Conservation (phyloP, 148 eudicot species). For the Vaccinium corymbosum region DNA sequence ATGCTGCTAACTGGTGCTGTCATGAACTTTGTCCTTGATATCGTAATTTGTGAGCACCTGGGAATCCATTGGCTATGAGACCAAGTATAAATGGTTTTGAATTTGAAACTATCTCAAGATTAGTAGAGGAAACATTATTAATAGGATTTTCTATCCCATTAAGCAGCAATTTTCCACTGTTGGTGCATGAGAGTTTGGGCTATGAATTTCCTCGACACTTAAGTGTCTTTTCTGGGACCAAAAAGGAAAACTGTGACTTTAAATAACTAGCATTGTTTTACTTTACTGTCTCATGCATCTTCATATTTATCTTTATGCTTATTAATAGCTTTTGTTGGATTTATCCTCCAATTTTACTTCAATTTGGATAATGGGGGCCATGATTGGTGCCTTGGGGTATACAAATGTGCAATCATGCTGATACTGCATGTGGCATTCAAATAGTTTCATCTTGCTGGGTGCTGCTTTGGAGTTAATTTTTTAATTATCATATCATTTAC, state of each 20-base stretch:
- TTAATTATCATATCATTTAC: background rate
- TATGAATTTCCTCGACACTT: background rate
- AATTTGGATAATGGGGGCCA: background rate
- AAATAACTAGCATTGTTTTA: background rate
- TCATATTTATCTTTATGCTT: background rate
- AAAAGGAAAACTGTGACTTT: background rate
- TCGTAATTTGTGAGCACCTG: no score
- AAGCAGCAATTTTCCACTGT: background rate
- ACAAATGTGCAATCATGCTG: background rate
- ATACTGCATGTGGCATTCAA: background rate
- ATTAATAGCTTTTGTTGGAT: background rate
- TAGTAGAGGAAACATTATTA: background rate
- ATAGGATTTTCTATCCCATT: background rate
- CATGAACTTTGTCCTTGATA: no score
- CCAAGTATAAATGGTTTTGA: no score
- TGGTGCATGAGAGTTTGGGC: background rate
- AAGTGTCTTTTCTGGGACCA: background rate
- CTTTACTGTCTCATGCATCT: background rate
- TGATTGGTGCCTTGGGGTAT: background rate
- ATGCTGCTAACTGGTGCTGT: no score
- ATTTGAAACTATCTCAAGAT: background rate
- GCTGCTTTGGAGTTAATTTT: background rate
- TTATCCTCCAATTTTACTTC: background rate
- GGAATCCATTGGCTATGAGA: no score
- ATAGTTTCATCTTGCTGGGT: background rate